Evolutionary conservation across 2,329 filamentous ascomycete genomes (phyloP).

Genomic region (Elsinoe batatas): DNA sequence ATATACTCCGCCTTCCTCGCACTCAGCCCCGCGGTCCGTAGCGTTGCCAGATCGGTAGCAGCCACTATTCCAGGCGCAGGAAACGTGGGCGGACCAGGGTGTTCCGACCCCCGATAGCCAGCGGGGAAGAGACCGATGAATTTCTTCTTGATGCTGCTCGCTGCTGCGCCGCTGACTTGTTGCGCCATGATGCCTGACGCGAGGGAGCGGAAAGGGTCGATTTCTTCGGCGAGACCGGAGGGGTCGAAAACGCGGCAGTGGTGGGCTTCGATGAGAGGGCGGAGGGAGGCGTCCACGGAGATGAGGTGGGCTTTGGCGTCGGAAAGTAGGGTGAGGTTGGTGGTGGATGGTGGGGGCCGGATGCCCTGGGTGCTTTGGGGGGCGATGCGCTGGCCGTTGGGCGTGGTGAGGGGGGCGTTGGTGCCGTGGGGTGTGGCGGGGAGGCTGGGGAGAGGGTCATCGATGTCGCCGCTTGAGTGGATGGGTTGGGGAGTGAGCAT

Average conservation of each 20-base stretch:
- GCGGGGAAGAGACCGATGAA: constrained; percentile 63
- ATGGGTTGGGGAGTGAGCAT: constrained; percentile 31
- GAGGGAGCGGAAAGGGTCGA: constrained; percentile 81
- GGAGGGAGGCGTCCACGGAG: constrained; percentile 56
- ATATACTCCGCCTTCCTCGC: constrained; percentile 96
- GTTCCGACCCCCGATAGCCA: constrained; percentile 19
- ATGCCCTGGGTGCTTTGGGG: constrained; percentile 31
- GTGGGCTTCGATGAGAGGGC: constrained; percentile 61
- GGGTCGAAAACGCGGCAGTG: constrained; percentile 71
- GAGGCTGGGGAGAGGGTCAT: constrained; percentile 34
- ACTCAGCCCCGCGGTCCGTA: constrained; percentile 80
- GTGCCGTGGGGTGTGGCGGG: constrained; percentile 55
- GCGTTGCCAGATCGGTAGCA: constrained; percentile 49
- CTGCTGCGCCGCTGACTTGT: constrained; percentile 89
- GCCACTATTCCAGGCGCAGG: constrained; percentile 68
- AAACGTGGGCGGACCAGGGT: constrained; percentile 41
- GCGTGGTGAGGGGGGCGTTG: constrained; percentile 63
- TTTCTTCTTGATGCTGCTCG: constrained; percentile 76
- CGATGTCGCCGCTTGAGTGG: constrained; percentile 32
- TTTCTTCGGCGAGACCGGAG: constrained; percentile 68
- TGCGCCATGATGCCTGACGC: constrained; percentile 87
- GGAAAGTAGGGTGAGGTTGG: constrained; percentile 63
- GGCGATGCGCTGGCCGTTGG: constrained; percentile 55
- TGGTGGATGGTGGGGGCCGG: constrained; percentile 40
- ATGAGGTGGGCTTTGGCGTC: constrained; percentile 68